Evolutionary conservation across 2,329 filamentous ascomycete species (phyloP).

Genomic region (Stachybotrys elegans): DNA sequence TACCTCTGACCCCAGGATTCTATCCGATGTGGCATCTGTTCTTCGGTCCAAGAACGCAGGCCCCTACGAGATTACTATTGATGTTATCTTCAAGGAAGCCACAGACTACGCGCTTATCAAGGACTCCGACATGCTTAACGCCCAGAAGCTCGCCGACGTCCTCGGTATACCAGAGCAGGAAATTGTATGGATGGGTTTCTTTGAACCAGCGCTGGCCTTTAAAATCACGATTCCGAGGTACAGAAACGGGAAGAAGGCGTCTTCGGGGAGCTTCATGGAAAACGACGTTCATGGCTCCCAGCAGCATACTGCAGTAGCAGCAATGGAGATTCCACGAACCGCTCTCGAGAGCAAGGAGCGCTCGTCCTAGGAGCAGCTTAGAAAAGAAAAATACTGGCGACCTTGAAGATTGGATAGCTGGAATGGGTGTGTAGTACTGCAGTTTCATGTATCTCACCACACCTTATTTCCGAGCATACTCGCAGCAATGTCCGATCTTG

Average conservation of each 20-base stretch:
- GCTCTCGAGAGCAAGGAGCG: too few species aligned
- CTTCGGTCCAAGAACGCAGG: constrained; percentile 43
- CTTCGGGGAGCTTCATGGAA: constrained; percentile 5
- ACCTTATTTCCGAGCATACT: too few species aligned
- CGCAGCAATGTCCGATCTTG: too few species aligned
- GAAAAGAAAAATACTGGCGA: too few species aligned
- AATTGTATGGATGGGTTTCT: constrained; percentile 34
- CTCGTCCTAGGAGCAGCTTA: too few species aligned
- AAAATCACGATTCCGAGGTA: constrained; percentile 34
- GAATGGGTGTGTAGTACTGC: too few species aligned
- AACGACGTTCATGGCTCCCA: constrained; percentile 5
- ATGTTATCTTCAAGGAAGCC: constrained; percentile 39
- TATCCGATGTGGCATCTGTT: constrained; percentile 32
- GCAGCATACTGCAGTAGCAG: constrained; percentile 2
- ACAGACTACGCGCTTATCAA: constrained; percentile 22
- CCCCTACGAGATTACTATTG: constrained; percentile 44
- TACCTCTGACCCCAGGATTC: background rate
- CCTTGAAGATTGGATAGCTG: too few species aligned
- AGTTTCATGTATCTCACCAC: too few species aligned
- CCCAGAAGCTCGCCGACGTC: constrained; percentile 8
- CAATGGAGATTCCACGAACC: background rate
- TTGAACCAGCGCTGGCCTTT: constrained; percentile 40
- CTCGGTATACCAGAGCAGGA: constrained; percentile 20
- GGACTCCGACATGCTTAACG: constrained; percentile 7
- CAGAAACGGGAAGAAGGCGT: constrained; percentile 1